Conservation (phyloP, 768 basidiomycete species). For the Leccinum rimulosum region DNA sequence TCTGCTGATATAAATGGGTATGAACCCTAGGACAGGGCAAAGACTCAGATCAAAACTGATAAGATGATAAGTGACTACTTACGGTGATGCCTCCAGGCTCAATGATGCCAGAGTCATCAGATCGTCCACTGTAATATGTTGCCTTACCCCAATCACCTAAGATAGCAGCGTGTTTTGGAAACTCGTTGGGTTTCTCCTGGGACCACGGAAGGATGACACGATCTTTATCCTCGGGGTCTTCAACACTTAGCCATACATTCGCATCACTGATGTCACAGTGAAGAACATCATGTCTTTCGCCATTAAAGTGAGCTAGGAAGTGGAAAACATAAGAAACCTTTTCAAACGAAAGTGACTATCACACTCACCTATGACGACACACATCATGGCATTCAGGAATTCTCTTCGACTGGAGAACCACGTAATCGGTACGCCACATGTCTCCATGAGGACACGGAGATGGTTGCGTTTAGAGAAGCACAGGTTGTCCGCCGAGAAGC, state of each 20-base stretch:
- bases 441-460: neutral
- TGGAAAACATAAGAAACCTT: neutral
- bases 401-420: neutral
- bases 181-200: neutral
- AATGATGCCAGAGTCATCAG: neutral
- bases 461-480: neutral
- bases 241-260: neutral
- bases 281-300: neutral
- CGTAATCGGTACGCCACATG: neutral
- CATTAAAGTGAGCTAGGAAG: neutral
- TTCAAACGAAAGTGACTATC: neutral
- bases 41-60: neutral
- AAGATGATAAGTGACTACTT: neutral
- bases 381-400: neutral
- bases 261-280: neutral
- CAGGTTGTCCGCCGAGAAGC: neutral
- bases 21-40: neutral
- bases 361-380: neutral
- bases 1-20: neutral
- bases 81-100: neutral
- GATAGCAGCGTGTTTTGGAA: neutral
- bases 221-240: neutral
- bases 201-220: neutral
- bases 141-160: neutral
- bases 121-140: neutral